Percentiles rank a stretch among this genome's conserved stretches.
phyloP scores from a whole-genome alignment of 73 alveolate genomes.

The Paramecium sonneborni region DNA sequence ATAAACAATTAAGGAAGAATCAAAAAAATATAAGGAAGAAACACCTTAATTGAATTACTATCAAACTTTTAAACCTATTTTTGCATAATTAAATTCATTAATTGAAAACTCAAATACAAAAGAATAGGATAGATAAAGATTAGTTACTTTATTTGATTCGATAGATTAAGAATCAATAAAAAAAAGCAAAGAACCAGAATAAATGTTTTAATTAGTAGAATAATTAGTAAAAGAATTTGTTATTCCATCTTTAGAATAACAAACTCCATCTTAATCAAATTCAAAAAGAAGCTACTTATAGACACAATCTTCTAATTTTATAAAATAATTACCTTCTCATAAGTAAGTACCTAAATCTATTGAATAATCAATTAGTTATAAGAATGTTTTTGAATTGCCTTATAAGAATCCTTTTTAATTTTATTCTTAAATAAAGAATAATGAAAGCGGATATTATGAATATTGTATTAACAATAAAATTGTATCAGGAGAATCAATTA shows the following conservation, averaged over 20 bases:
- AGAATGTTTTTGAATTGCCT: not conserved
- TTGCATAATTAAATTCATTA: conserved; percentile 10
- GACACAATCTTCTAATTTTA: not conserved
- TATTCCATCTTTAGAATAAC: not conserved
- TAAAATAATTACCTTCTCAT: not conserved
- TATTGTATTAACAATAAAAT: not conserved
- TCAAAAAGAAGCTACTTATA: not conserved
- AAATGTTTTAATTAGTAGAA: not conserved
- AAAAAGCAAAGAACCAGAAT: not conserved
- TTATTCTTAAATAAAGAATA: not conserved
- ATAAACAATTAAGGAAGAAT: not conserved
- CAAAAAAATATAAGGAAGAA: not conserved
- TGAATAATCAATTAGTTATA: not conserved
- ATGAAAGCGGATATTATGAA: not conserved
- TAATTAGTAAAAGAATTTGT: not conserved
- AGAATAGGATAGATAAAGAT: not conserved
- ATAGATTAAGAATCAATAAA: not conserved
- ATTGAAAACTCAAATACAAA: not conserved
- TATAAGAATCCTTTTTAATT: not conserved
- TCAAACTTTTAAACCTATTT: conserved; percentile 36
- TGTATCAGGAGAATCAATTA: not conserved
- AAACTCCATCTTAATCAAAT: not conserved
- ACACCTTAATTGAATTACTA: not conserved
- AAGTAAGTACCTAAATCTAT: not conserved
- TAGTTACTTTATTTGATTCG: conserved; percentile 16